phyloP scores from a whole-genome alignment of 2,329 filamentous ascomycete genomes.

The Zymoseptoria crescenta region DNA sequence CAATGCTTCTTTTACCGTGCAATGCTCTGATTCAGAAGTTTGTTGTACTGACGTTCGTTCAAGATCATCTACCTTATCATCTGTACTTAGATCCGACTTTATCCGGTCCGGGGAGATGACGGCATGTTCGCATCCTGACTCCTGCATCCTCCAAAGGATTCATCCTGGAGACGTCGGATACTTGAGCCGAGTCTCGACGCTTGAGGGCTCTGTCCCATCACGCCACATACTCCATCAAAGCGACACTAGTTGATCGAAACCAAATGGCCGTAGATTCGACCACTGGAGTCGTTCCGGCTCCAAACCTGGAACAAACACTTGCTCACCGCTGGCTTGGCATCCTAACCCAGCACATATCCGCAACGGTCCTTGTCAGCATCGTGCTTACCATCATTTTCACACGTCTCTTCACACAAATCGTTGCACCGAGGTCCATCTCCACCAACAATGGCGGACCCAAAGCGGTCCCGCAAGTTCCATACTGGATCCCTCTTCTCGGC shows the following conservation, averaged over 20 bases:
- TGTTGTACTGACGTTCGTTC: too few species aligned
- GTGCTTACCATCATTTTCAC: not conserved
- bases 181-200: not conserved
- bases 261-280: not conserved
- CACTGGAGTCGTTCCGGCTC: not conserved
- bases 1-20: too few species aligned
- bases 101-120: not conserved
- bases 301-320: not conserved
- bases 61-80: too few species aligned
- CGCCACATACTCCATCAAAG: not conserved
- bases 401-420: not conserved
- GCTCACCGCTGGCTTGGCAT: not conserved
- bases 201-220: not conserved
- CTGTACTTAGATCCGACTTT: too few species aligned
- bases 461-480: conserved; percentile 38
- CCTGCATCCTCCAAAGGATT: not conserved
- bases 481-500: conserved; percentile 53
- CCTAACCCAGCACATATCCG: not conserved
- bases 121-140: not conserved
- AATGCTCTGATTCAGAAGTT: too few species aligned
- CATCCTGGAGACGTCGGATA: not conserved
- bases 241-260: not conserved
- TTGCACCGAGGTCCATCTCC: conserved; percentile 1
- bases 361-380: not conserved
- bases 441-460: conserved; percentile 16